Percentiles rank a stretch among this genome's conserved stretches.
Conservation (phyloP, 139 green algal species). For the Trebouxia sp. region DNA sequence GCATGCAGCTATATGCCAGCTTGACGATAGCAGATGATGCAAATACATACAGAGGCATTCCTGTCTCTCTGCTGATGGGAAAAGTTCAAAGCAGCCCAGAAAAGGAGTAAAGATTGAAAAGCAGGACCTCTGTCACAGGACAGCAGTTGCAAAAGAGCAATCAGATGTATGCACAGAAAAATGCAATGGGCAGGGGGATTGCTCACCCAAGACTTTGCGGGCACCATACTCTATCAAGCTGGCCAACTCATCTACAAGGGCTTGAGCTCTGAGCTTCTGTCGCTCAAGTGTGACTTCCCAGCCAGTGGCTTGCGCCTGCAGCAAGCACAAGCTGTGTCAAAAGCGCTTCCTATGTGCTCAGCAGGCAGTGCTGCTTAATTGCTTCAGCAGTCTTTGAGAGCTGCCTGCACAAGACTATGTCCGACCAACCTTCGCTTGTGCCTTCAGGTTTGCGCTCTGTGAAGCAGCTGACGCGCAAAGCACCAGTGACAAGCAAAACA, state of each 20-base stretch:
- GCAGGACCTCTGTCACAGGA: no score
- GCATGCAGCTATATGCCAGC: no score
- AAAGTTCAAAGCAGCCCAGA: no score
- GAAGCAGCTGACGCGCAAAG: not conserved
- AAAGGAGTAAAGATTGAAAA: no score
- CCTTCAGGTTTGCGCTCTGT: not conserved
- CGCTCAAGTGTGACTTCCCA: slow-evolving; percentile 4
- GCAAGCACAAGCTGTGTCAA: no score
- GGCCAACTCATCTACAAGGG: not conserved
- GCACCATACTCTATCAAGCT: not conserved
- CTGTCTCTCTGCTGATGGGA: no score
- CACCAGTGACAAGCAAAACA: not conserved
- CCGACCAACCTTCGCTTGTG: slow-evolving; percentile 18
- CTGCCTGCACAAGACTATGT: no score
- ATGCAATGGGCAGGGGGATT: no score
- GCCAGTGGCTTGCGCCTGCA: not conserved
- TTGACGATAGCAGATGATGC: no score
- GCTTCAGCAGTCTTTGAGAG: no score
- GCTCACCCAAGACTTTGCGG: slow-evolving; percentile 11
- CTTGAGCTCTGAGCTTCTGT: not conserved
- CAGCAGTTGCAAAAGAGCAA: not conserved
- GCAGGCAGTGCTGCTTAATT: no score
- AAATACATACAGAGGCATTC: no score
- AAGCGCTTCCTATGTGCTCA: not conserved
- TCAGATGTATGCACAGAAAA: not conserved